Conservation (phyloP, 345 rosid genomes). For the Linum lewisii region DNA sequence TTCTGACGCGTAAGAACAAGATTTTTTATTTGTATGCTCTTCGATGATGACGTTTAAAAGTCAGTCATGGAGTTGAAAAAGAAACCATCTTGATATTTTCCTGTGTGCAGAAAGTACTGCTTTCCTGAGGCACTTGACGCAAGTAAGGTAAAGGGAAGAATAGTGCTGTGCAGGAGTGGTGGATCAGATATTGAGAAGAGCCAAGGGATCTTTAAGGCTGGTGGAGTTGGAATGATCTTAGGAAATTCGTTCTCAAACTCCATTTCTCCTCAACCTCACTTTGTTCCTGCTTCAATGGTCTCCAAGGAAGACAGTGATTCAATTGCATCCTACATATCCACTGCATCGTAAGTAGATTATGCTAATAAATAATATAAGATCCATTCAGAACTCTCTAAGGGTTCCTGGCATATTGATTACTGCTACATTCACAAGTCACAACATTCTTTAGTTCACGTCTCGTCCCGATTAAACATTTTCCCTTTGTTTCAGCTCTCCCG, state of each 20-base stretch:
- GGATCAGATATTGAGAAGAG: neutral
- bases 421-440: too few species aligned
- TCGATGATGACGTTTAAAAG: neutral
- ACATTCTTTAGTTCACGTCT: too few species aligned
- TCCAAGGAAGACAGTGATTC: constrained; percentile 12
- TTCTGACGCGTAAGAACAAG: constrained; percentile 1
- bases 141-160: constrained; percentile 10
- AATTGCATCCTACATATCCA: constrained; percentile 11
- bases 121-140: constrained; percentile 8
- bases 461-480: too few species aligned
- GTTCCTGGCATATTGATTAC: too few species aligned
- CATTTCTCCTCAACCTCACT: neutral
- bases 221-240: constrained; percentile 17
- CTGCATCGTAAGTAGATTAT: neutral
- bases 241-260: neutral
- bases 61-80: too few species aligned
- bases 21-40: neutral
- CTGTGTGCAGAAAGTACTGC: constrained; percentile 5
- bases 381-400: too few species aligned
- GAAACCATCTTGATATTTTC: too few species aligned
- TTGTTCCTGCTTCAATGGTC: constrained; percentile 11
- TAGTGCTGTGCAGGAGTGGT: constrained; percentile 9
- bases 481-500: neutral
- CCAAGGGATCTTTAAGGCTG: constrained; percentile 9
- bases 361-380: too few species aligned